Evolutionary conservation across 176 grass and related monocot species (phyloP).

Genomic region (Typha latifolia): DNA sequence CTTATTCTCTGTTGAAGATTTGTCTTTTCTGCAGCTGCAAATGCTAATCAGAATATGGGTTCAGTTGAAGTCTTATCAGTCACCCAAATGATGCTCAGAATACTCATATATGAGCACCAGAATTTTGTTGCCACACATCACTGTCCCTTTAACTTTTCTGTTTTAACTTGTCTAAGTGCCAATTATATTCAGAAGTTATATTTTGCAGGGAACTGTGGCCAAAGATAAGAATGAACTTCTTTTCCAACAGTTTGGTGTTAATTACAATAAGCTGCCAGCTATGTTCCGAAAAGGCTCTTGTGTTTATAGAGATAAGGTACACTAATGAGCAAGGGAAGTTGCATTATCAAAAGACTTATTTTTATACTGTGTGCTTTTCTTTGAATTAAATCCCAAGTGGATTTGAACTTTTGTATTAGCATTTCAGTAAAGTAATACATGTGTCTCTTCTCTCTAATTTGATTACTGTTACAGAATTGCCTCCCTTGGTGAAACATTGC

Average conservation of each 20-base stretch:
- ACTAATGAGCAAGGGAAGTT: not conserved
- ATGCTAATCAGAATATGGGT: too few relatives aligned
- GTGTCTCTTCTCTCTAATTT: not conserved
- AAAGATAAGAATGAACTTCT: conserved; percentile 90
- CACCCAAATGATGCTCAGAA: too few relatives aligned
- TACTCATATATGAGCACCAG: too few relatives aligned
- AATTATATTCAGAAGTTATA: conserved; percentile 18
- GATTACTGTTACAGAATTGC: too few relatives aligned
- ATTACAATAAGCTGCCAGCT: conserved; percentile 63
- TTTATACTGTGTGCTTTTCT: not conserved
- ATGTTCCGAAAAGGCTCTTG: conserved; percentile 74
- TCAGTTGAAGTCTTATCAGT: too few relatives aligned
- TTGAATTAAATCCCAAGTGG: not conserved
- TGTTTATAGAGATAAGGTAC: conserved; percentile 37
- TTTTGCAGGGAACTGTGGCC: conserved; percentile 54
- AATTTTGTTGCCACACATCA: too few relatives aligned
- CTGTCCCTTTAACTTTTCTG: not conserved
- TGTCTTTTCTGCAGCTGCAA: too few relatives aligned
- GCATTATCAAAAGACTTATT: not conserved
- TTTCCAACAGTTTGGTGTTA: conserved; percentile 79
- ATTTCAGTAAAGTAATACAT: not conserved
- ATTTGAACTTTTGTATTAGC: not conserved
- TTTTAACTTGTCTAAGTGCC: conserved; percentile 1
- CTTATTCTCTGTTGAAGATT: too few relatives aligned
- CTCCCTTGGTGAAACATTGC: too few relatives aligned